Base-by-base conservation (phyloP, 768 basidiomycete genomes). In the Tephrocybe sp. region DNA sequence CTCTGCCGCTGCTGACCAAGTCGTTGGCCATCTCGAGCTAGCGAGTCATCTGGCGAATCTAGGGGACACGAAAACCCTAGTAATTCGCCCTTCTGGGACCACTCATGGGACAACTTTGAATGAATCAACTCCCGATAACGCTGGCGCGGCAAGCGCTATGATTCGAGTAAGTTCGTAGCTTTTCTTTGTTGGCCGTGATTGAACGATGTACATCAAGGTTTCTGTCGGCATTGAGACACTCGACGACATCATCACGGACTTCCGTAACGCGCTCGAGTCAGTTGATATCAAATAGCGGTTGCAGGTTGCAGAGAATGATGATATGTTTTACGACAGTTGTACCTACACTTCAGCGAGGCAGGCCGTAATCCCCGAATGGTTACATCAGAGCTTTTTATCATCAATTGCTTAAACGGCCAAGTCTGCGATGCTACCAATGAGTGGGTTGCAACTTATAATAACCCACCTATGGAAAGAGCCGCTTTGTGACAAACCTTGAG, bases 1-100 rank as follows among this genome's bases (percentile, higher is more conserved):
- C 30, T 55, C 58, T 4, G 30, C 42, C n/a, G 42, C 54, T 9
- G 66, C 64, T 5, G 61, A 60, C 23, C 42, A 56, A 12, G 65
- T 73, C 18, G 65, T 74, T 12, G 72, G 73, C 52, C 54, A 57
- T 15, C 63, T 76, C 45, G 52, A 61, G 47, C 62, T 73, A 4
- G 65, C 63, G n/a, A 66, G 64, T 40, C 60, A 68, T 46, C 58
- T 69, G 25, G 66, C 62, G 3, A 69, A 69, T 36, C 55, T 64
- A 16, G 61, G 58, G 50, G 50, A 50, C 23, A 24, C 45, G 10
- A 46, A 50, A 47, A 44, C 31, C 19, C 23, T 43, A 15, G 43
- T 37, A 22, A 51, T 45, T 44, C 34, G 45, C 11, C 36, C 45
- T 13, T 38, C 36, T 13, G 36, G 45, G 21, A 46, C 36, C 7